Evolutionary conservation across 495 filamentous ascomycete genomes (phyloP), one percentile per base, ranked within the genome.

Genomic region (Aeminium ludgeri): DNA sequence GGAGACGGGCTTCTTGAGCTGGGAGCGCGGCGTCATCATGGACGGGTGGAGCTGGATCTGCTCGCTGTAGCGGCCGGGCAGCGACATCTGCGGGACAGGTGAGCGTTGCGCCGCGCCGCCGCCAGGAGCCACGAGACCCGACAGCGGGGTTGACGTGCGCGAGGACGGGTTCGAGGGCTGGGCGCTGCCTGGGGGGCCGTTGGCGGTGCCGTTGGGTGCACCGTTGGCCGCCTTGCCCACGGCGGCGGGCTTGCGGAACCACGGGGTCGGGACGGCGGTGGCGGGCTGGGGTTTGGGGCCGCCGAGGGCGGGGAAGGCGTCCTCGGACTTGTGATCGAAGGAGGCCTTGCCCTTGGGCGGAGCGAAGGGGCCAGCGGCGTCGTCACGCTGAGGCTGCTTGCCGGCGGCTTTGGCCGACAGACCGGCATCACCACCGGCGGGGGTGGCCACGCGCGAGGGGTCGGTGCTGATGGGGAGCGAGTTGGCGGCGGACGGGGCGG

Each of bases 241-340:
- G 10, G 68, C 63, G 15, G 61, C 47, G 51, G 65, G 52, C 65
- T 76, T 72, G 59, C 69, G 63, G 36, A 75, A 74, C 80, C 80
- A 94, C 32, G 76, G 69, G 30, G 76, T 73, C 25, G 78, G 65
- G 38, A 59, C 58, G 23, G 62, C 49, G 56, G 72, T 62, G 48
- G 75, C 61, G 47, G 65, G 58, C 47, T 67, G 59, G 16, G 78
- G 63, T 60, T 80, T 78, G 25, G 78, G 66, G 10, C 73, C 73
- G 36, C 78, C 89, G 34, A 97, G 68, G 28, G 84, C 74, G 15
- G 89, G 89, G 64, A 97, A 97, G 30, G 78, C 63, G 59, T 94
- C 87, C 53, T 86, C 80, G 3, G 86, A 94, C 48, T 78, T 67
- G 6, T 83, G 80, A 58, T 96, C 82, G 34, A 93, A 63, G 18